Evolutionary conservation across 1,284 basidiomycete genomes (phyloP).

Genomic region (Vanrija humicola): DNA sequence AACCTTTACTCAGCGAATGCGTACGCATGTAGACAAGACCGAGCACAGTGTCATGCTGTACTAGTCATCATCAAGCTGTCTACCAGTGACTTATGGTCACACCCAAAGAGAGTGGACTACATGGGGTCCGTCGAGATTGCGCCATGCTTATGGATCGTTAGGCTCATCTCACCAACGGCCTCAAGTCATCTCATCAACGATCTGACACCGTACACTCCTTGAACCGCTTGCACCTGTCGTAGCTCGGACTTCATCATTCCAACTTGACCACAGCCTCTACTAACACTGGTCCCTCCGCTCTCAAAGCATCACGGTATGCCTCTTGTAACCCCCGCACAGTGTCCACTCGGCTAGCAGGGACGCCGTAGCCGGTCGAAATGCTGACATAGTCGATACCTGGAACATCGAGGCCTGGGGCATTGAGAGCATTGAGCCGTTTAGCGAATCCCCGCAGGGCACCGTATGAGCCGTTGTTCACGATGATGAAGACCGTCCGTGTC

Average conservation of each 20-base stretch:
- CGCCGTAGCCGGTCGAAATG: slow-evolving; percentile 12
- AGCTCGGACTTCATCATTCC: background rate
- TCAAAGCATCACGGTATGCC: slow-evolving; percentile 5
- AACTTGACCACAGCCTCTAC: slow-evolving; percentile 7
- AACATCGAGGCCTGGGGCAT: slow-evolving; percentile 7
- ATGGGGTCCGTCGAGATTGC: too few species aligned
- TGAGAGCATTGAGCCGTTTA: background rate
- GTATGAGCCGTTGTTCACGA: slow-evolving; percentile 12
- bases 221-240: too few species aligned
- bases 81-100: too few species aligned
- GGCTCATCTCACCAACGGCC: too few species aligned
- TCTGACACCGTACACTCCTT: too few species aligned
- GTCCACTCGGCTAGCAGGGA: background rate
- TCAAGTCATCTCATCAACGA: too few species aligned
- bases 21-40: too few species aligned
- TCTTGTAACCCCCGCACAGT: slow-evolving; percentile 5
- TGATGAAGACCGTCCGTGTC: slow-evolving; percentile 10
- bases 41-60: too few species aligned
- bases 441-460: slow-evolving; percentile 13
- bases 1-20: too few species aligned
- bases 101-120: too few species aligned
- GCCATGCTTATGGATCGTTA: too few species aligned
- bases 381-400: slow-evolving; percentile 13
- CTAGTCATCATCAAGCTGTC: too few species aligned
- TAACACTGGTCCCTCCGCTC: slow-evolving; percentile 4